phyloP scores from a whole-genome alignment of 306 rosid genomes.

The Arachis stenosperma region DNA sequence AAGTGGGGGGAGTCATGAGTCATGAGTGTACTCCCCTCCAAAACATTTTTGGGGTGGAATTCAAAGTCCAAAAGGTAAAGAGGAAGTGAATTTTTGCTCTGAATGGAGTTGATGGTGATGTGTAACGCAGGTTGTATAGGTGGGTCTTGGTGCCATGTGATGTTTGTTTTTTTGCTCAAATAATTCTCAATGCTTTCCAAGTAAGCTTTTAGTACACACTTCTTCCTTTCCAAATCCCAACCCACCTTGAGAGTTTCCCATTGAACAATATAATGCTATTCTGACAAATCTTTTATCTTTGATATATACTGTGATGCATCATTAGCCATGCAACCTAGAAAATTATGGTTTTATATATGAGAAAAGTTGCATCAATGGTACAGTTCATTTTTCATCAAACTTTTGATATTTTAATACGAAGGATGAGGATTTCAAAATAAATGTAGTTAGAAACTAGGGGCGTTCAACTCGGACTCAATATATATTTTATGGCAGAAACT shows the following conservation, averaged over 20 bases:
- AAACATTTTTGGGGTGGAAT: background rate
- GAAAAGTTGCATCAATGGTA: background rate
- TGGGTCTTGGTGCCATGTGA: conserved; percentile 50
- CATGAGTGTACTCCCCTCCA: background rate
- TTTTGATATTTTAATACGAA: too few relatives aligned
- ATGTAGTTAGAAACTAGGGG: too few relatives aligned
- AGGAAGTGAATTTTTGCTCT: conserved; percentile 37
- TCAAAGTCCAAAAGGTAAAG: conserved; percentile 35
- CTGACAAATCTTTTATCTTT: background rate
- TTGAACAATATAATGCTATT: background rate
- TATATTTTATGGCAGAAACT: too few relatives aligned
- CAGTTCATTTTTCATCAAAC: too few relatives aligned
- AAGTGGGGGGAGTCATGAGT: conserved; percentile 3
- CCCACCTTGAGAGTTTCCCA: conserved; percentile 1
- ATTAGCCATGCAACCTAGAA: background rate
- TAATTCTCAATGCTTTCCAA: conserved; percentile 48
- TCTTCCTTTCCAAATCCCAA: conserved; percentile 14
- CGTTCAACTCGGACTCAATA: too few relatives aligned
- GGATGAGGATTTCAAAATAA: too few relatives aligned
- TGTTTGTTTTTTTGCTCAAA: conserved; percentile 47
- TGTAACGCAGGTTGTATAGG: conserved; percentile 43
- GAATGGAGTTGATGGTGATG: conserved; percentile 51
- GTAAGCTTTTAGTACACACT: conserved; percentile 40
- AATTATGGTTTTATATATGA: background rate
- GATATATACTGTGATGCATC: background rate